Percentiles rank a stretch among this genome's conserved stretches.
These are phyloP conservation scores for Silene noctiflora DNA, from an alignment of 179 eudicot genomes.

Conservation along the genomic window DNA sequence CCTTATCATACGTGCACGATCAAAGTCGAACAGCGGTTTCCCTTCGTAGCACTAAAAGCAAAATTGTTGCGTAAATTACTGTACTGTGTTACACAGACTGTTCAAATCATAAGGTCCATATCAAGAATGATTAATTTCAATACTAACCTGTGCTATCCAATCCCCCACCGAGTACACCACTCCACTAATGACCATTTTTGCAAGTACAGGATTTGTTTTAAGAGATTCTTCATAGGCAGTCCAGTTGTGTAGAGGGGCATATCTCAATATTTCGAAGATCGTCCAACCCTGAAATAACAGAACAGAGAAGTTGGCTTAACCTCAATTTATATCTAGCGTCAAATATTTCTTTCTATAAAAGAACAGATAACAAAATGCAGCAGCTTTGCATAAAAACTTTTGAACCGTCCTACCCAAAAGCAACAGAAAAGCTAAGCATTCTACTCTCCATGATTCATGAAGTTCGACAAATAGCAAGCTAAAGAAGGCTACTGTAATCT, in stretches of 20 bases:
- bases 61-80: not conserved
- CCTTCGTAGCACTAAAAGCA: slow-evolving; percentile 72
- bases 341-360: not conserved
- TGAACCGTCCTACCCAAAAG: not conserved
- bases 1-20: slow-evolving; percentile 84
- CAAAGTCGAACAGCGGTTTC: slow-evolving; percentile 90
- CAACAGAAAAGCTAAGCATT: not conserved
- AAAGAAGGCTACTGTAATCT: too few species aligned
- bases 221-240: slow-evolving; percentile 86
- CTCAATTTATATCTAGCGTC: not conserved
- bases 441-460: not conserved
- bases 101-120: not conserved
- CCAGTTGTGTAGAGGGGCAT: slow-evolving; percentile 96
- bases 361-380: not conserved
- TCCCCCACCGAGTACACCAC: slow-evolving; percentile 95
- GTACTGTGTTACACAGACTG: not conserved
- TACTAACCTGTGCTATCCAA: slow-evolving; percentile 97
- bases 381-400: not conserved
- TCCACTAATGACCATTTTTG: slow-evolving; percentile 96
- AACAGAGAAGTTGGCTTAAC: not conserved
- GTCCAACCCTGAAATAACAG: slow-evolving; percentile 82
- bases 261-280: slow-evolving; percentile 78
- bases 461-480: not conserved
- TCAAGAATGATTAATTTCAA: not conserved
- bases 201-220: slow-evolving; percentile 79